Percentiles rank a stretch among this genome's conserved stretches.
Evolutionary conservation across 768 basidiomycete genomes (phyloP).

Genomic region (Cystofilobasidium bisporidii): DNA sequence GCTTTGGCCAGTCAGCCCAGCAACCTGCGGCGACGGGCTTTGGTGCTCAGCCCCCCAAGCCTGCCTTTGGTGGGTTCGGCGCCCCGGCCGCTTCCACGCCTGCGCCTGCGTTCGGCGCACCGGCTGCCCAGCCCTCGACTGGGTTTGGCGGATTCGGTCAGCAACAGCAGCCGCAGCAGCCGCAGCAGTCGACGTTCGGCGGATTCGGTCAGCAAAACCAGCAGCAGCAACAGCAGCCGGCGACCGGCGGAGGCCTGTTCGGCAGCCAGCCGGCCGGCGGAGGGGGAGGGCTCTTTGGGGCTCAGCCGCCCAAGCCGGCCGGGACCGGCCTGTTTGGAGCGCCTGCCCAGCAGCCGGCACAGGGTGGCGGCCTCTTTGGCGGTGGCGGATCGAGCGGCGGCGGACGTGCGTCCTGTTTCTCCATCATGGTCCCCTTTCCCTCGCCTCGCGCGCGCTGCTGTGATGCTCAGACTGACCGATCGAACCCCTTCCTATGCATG

Average conservation of each 20-base stretch:
- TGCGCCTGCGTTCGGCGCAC: neutral
- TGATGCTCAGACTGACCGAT: too few relatives aligned
- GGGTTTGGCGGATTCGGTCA: constrained; percentile 22
- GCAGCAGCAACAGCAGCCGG: constrained; percentile 5
- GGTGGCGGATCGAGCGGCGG: neutral
- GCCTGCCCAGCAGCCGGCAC: constrained; percentile 32
- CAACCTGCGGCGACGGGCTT: constrained; percentile 30
- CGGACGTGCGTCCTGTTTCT: constrained; percentile 17
- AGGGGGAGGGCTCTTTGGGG: constrained; percentile 30
- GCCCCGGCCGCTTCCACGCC: neutral
- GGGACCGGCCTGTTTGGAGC: constrained; percentile 26
- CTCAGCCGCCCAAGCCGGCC: constrained; percentile 30
- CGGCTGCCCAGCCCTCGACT: constrained; percentile 15
- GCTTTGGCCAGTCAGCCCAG: constrained; percentile 33
- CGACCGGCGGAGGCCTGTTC: constrained; percentile 28
- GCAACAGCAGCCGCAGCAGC: constrained; percentile 9
- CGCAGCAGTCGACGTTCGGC: constrained; percentile 20
- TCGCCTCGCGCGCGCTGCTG: too few relatives aligned
- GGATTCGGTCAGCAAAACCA: constrained; percentile 18
- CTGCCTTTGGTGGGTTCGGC: constrained; percentile 22
- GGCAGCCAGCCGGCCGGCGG: constrained; percentile 29
- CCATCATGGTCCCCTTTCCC: neutral
- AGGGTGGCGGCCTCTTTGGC: constrained; percentile 21
- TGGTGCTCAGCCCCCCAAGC: constrained; percentile 25
- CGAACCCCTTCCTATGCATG: neutral